Evolutionary conservation across 352 stramenopile genomes (phyloP), one percentile per base, ranked within the genome.

Genomic region (Phytophthora nicotianae): DNA sequence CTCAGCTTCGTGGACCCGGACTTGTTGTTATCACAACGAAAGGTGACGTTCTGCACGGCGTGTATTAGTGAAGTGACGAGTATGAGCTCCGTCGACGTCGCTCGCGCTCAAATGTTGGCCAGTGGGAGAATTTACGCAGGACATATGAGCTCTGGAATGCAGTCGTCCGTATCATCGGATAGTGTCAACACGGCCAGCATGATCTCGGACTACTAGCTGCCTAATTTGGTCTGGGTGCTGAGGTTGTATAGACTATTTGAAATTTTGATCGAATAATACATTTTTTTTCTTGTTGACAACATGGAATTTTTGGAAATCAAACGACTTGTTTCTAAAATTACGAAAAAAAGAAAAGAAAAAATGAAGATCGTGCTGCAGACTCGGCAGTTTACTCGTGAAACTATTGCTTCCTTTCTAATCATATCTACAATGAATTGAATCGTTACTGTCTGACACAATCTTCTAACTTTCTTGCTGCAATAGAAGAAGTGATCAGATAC

Each of bases 1-100:
- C 33, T 83, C 17, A 77, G 65, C 40, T 83, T 83, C 43, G 63
- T 83, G n/a, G 53, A 72, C 7, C 57, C 67, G 8, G 74, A 79
- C 20, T 52, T 74, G 47, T 26, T 69, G 27, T 33, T 83, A 0
- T 69, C 75, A 8, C 58, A 72, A 46, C 62, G 66, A 13, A 70
- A 75, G 21, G 63, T 83, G 58, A 73, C 69, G 14, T 81, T 83
- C 49, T 83, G 74, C 27, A 55, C 58, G 1, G 35, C 48, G 23
- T 83, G 74, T 47, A 63, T 81, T 20, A 74, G 53, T 17, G 43
- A 66, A 2, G 71, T 65, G n/a, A 70, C 62, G 10, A 67, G 27
- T n/a, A 63, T 72, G 57, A 76, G 72, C 47, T 63, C 74, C 4
- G 13, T 68, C 0, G 57, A 56, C 13, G 62, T 76, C 23, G 57